phyloP scores from a whole-genome alignment of 495 filamentous ascomycete genomes.

The Tuber calosporum region DNA sequence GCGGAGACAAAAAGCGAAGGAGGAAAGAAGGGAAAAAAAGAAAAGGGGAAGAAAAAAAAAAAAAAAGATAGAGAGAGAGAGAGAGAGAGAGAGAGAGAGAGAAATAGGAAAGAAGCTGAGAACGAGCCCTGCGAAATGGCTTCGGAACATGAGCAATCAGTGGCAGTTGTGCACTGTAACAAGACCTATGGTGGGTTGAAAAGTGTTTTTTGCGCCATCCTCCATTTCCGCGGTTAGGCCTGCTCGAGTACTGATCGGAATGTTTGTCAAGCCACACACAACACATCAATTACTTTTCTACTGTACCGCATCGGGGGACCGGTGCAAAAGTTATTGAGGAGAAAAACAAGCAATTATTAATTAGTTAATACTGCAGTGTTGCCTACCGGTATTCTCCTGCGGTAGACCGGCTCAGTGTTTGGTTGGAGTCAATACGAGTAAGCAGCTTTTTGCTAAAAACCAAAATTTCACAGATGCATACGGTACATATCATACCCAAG shows the following conservation, averaged over 20 bases:
- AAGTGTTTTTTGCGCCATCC: constrained; percentile 29
- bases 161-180: not conserved
- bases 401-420: not conserved
- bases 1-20: not conserved
- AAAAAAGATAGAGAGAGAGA: not conserved
- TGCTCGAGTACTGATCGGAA: constrained; percentile 7
- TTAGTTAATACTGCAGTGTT: not conserved
- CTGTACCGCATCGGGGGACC: not conserved
- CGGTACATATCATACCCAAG: no score
- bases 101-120: constrained; percentile 7
- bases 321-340: not conserved
- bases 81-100: not conserved
- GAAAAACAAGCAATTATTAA: not conserved
- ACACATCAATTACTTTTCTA: not conserved
- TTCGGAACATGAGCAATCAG: not conserved
- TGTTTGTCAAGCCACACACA: constrained; percentile 9
- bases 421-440: not conserved
- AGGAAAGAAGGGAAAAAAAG: not conserved
- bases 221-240: constrained; percentile 10
- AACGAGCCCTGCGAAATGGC: not conserved
- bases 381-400: not conserved
- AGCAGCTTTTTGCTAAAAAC: not conserved
- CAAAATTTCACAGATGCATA: not conserved
- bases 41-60: constrained; percentile 15
- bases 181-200: not conserved